Evolutionary conservation across 1,139 yeast genomes (phyloP), one percentile per base, ranked within the genome.

Genomic region (Eremothecium sinecaudum): DNA sequence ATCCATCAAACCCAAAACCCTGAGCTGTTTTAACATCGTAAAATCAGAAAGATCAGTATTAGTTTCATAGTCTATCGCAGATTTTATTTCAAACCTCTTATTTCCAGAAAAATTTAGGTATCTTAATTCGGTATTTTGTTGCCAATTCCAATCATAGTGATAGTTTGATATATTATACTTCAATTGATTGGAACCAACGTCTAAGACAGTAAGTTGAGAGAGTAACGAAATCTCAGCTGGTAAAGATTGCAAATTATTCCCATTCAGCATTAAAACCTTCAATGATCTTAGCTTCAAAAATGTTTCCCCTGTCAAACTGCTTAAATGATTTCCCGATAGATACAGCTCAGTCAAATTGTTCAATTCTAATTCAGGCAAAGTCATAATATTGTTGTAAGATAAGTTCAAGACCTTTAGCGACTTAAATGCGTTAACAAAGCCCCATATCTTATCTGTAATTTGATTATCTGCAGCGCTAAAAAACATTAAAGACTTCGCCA

Each of bases 101-200:
- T 92, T 92, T 27, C 97, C 97, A 0, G 95, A 83, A 42, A 92
- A 78, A 56, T 87, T 90, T 53, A 92, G 69, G 50, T 81, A 86
- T 46, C 69, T 74, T 56, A 92, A 66, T 31, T 78, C 76, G 37
- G 70, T 65, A 53, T 90, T 92, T 66, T 77, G 78, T 50, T 81
- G 79, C 98, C 98, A 92, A 58, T 84, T 90, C 97, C 97, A 90
- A 56, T 90, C 98, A 53, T 84, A 87, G 5, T 93, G 93, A 74
- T 87, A 83, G 55, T 90, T 90, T 10, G 92, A 80, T 39, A 90
- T 84, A 48, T 92, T 90, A 58, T 90, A 90, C 51, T 87, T 81
- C 56, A 92, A 65, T 44, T 78, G 81, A 55, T 92, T 92, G 3
- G 94, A 82, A 2, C 97, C 94, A 12, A 84, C 92, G 61, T 92